phyloP scores from a whole-genome alignment of 352 stramenopile genomes.

The Pythium coloratum region DNA sequence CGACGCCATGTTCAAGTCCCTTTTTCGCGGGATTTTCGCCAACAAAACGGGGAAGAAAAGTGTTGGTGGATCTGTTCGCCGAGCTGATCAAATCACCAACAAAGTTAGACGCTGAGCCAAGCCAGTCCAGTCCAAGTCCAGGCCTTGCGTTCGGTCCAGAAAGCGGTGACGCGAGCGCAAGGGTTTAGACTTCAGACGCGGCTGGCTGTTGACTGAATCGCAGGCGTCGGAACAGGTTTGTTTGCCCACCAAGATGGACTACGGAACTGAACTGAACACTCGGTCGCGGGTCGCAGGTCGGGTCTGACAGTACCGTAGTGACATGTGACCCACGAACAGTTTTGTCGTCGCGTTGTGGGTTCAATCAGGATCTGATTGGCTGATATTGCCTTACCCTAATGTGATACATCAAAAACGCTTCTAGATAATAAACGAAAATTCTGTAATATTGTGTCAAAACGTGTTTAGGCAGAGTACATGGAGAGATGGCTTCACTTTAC shows the following conservation, averaged over 20 bases:
- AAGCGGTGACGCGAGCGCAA: neutral
- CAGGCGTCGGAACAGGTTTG: neutral
- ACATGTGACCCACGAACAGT: neutral
- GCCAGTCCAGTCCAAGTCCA: neutral
- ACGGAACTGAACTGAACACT: conserved; percentile 8
- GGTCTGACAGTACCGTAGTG: neutral
- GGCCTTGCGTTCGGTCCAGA: too few species aligned
- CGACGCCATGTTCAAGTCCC: neutral
- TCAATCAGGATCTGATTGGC: neutral
- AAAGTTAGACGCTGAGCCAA: neutral
- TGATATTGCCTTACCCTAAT: neutral
- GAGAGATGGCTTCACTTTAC: conserved; percentile 33
- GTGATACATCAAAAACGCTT: too few species aligned
- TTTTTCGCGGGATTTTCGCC: neutral
- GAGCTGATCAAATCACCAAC: neutral
- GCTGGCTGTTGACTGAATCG: neutral
- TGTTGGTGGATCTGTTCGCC: neutral
- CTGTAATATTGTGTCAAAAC: neutral
- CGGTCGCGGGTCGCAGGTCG: neutral
- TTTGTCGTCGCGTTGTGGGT: neutral
- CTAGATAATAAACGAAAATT: neutral
- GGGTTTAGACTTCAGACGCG: neutral
- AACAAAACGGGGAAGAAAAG: neutral
- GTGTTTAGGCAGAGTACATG: conserved; percentile 19
- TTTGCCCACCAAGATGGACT: neutral